phyloP scores from a whole-genome alignment of 192 early-diverging fungal species.

The Backusella circina region DNA sequence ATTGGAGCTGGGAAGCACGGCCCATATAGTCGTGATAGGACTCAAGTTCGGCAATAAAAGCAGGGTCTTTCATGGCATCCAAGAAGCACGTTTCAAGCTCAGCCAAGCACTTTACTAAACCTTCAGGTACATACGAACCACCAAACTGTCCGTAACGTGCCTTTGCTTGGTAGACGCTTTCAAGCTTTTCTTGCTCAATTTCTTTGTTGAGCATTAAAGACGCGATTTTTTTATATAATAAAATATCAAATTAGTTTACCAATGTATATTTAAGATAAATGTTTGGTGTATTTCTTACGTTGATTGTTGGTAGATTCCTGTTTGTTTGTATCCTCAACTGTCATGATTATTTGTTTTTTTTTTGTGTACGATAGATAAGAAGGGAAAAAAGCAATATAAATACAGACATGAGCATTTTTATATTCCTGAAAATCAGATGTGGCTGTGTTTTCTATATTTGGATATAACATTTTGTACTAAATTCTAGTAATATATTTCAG shows the following conservation, averaged over 20 bases:
- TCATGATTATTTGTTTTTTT: background rate
- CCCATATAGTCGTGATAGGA: slow-evolving; percentile 90
- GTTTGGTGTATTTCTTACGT: background rate
- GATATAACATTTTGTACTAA: background rate
- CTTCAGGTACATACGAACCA: slow-evolving; percentile 96
- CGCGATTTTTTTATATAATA: background rate
- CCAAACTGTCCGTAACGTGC: slow-evolving; percentile 93
- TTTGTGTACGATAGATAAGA: background rate
- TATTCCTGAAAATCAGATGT: background rate
- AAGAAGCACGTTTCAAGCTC: slow-evolving; percentile 84
- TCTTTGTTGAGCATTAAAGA: background rate
- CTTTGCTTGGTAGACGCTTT: slow-evolving; percentile 51
- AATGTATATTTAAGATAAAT: background rate
- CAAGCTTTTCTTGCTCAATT: background rate
- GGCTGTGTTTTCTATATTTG: slow-evolving; percentile 3
- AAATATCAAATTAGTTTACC: background rate
- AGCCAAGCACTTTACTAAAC: slow-evolving; percentile 90
- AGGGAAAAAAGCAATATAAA: background rate
- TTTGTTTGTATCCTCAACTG: background rate
- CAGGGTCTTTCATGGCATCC: slow-evolving; percentile 80
- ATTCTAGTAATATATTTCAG: background rate
- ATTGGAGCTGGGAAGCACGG: slow-evolving; percentile 83
- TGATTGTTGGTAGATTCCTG: background rate
- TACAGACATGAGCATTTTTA: background rate
- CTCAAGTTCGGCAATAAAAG: slow-evolving; percentile 92